Conservation (phyloP, 2,329 filamentous ascomycete genomes). For the Ophiocordyceps robertsii region DNA sequence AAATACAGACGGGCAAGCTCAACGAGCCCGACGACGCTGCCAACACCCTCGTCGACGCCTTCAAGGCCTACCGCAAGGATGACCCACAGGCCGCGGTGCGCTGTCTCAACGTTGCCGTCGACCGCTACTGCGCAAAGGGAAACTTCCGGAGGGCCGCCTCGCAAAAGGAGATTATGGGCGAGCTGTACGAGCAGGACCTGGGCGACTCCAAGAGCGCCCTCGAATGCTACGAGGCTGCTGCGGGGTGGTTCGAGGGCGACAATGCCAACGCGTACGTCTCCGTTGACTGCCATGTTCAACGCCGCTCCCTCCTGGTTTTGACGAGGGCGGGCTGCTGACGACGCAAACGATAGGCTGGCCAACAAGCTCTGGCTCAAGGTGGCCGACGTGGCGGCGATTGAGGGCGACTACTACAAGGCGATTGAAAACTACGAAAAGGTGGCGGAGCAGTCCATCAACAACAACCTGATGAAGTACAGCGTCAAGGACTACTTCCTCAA, state of each 20-base stretch:
- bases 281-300: not conserved
- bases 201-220: slow-evolving; percentile 67
- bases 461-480: slow-evolving; percentile 85
- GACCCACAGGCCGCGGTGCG: slow-evolving; percentile 72
- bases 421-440: slow-evolving; percentile 78
- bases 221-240: slow-evolving; percentile 73
- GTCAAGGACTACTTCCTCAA: slow-evolving; percentile 96
- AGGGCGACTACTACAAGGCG: slow-evolving; percentile 72
- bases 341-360: slow-evolving; percentile 45
- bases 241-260: slow-evolving; percentile 79
- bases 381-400: slow-evolving; percentile 72
- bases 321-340: not conserved
- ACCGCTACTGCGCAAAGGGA: slow-evolving; percentile 76
- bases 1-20: slow-evolving; percentile 64
- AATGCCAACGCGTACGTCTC: slow-evolving; percentile 63
- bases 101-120: slow-evolving; percentile 66
- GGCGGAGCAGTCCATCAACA: slow-evolving; percentile 62
- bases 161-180: slow-evolving; percentile 78
- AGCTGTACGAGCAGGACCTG: slow-evolving; percentile 72
- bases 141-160: slow-evolving; percentile 85
- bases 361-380: slow-evolving; percentile 93
- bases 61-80: slow-evolving; percentile 85
- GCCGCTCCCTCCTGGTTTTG: not conserved
- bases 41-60: slow-evolving; percentile 78
- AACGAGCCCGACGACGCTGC: slow-evolving; percentile 90